Evolutionary conservation across 2,329 filamentous ascomycete species (phyloP), one percentile per base, ranked within the genome.

Genomic region (Monilinia fructicola): DNA sequence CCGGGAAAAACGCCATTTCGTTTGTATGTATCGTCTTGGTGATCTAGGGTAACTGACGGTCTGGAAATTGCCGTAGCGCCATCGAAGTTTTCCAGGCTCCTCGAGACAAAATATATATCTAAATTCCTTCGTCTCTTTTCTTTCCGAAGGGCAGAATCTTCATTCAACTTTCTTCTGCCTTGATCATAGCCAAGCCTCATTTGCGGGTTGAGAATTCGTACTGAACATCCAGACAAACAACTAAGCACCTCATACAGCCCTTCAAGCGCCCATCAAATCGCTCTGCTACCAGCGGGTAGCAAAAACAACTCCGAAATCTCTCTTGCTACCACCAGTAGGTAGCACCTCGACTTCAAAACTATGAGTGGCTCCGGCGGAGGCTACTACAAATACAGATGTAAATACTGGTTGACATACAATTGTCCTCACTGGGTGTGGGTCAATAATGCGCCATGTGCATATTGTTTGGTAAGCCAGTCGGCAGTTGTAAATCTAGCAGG

Each of bases 351-450:
- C 68, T 66, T 42, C 7, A 65, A 53, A 63, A 73, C 52, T 44
- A 76, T 76, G 74, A 75, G 73, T 71, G 74, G 73, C 38, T 61
- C 58, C 11, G 71, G 69, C 42, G 74, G 73, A 68, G 74, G 74
- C 42, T 75, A 75, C 60, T 84, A 83, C 73, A 84, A 81, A 76
- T 85, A 83, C 74, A 79, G 81, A 53, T 85, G 83, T 80, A 85
- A 83, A 75, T 82, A 84, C 77, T 84, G 82, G 71, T 80, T 80
- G 67, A 79, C 81, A 40, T 78, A 83, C 72, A 80, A 84, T 69
- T 84, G 83, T 70, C 78, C 77, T 6, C 81, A 85, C 70, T 85
- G 83, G 83, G 83, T 85, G 14, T 84, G 82, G 76, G 79, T 84
- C 23, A 82, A 83, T 64, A 80, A 82, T 64, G 77, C 80, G 46